Evolutionary conservation across 2,329 filamentous ascomycete species (phyloP).

Genomic region (Chaetomiaceae sp.): DNA sequence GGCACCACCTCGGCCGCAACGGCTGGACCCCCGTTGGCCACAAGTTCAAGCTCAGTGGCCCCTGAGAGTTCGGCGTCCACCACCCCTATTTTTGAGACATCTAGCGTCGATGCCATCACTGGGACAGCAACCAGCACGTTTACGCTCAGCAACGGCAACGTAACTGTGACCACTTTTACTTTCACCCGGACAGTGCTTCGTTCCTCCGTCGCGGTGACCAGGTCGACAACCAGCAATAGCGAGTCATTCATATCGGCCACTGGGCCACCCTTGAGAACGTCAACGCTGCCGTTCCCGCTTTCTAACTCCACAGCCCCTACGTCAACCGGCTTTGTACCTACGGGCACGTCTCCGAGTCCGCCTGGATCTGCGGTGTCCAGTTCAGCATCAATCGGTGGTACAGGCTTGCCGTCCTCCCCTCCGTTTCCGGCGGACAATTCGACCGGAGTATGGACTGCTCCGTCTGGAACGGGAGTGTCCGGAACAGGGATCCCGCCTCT

Average conservation of each 20-base stretch:
- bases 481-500: background rate
- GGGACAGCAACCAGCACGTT: background rate
- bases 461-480: background rate
- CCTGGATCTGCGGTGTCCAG: no score
- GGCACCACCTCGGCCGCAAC: constrained; percentile 1
- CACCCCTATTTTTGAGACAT: constrained; percentile 1
- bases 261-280: background rate
- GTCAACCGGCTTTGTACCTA: background rate
- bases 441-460: background rate
- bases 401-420: background rate
- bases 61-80: background rate
- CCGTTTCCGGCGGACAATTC: background rate
- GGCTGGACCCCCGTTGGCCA: background rate
- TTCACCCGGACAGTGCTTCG: background rate
- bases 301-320: constrained; percentile 5
- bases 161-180: background rate
- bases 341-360: background rate
- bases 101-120: constrained; percentile 7
- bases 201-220: background rate
- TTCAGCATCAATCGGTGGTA: background rate
- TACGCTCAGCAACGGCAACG: background rate
- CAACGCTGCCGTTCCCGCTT: constrained; percentile 11
- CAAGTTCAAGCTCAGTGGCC: background rate
- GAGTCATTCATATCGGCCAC: background rate
- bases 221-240: background rate